These are phyloP conservation scores for Dacryopinax primogenitus DNA, from an alignment of 768 basidiomycete species.

Conservation along the genomic window DNA sequence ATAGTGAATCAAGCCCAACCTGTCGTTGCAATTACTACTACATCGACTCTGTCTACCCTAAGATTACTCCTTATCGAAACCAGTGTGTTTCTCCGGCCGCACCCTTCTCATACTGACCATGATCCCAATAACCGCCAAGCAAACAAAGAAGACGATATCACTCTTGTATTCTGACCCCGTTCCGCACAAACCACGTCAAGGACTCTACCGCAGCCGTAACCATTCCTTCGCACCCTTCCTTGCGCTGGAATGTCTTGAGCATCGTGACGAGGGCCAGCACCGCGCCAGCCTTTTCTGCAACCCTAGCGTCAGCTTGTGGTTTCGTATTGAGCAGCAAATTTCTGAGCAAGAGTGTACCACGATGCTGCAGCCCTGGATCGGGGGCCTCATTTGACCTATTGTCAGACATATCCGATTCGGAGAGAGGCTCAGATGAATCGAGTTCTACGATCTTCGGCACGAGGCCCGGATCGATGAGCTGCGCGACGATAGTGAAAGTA, in stretches of 20 bases:
- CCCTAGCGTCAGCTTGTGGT: conserved; percentile 24
- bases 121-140: no score
- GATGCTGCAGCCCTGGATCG: conserved; percentile 52
- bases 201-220: conserved; percentile 41
- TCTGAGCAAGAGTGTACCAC: conserved; percentile 60
- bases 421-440: not conserved
- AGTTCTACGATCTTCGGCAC: conserved; percentile 17
- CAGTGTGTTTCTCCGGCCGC: no score
- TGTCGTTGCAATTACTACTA: no score
- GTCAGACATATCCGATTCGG: not conserved
- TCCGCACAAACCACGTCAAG: conserved; percentile 33
- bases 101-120: no score
- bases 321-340: conserved; percentile 46
- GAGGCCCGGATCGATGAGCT: conserved; percentile 49
- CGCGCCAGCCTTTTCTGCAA: conserved; percentile 48
- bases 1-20: no score
- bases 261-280: conserved; percentile 39
- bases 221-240: conserved; percentile 24
- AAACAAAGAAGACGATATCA: not conserved
- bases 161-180: conserved; percentile 6
- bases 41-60: no score
- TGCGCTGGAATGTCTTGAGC: conserved; percentile 33
- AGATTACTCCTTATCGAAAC: no score
- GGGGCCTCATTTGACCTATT: conserved; percentile 10
- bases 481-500: conserved; percentile 51